phyloP scores from a whole-genome alignment of 2,329 filamentous ascomycete species.

The Nectriaceae sp. region DNA sequence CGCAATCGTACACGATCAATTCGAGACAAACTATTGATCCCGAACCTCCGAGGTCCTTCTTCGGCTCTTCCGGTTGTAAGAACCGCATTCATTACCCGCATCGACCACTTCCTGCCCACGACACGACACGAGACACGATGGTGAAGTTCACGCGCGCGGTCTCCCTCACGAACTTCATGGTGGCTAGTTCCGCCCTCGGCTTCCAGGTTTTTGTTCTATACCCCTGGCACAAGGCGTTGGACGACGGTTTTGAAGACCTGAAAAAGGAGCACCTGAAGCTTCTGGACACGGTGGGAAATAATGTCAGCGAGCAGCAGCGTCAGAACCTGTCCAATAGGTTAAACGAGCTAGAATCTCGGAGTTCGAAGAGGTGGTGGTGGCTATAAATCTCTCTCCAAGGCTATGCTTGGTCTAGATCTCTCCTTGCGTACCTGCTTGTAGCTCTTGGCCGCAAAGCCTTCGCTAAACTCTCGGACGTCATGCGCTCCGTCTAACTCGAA shows the following conservation, averaged over 20 bases:
- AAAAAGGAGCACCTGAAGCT: conserved; percentile 29
- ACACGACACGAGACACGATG: conserved; percentile 23
- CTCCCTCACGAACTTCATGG: conserved; percentile 53
- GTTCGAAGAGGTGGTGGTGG: conserved; percentile 18
- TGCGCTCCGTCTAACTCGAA: too few relatives aligned
- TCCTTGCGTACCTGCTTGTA: background rate
- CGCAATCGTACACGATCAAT: too few relatives aligned
- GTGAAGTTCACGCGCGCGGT: conserved; percentile 27
- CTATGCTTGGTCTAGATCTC: background rate
- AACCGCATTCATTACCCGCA: too few relatives aligned
- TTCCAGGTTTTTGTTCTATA: conserved; percentile 73
- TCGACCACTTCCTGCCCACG: too few relatives aligned
- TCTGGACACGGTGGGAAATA: conserved; percentile 31
- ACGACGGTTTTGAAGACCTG: conserved; percentile 53
- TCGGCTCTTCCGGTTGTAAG: too few relatives aligned
- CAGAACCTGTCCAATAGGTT: conserved; percentile 7
- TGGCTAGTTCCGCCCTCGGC: conserved; percentile 63
- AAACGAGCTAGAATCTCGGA: conserved; percentile 13
- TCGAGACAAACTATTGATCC: too few relatives aligned
- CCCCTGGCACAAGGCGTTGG: conserved; percentile 69
- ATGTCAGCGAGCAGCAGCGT: conserved; percentile 10
- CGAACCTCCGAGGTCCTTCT: too few relatives aligned
- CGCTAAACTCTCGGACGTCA: too few relatives aligned
- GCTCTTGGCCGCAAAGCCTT: background rate
- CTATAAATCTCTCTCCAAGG: conserved; percentile 2